phyloP scores from a whole-genome alignment of 2,329 filamentous ascomycete species.

The Calonectria multiphialidica region DNA sequence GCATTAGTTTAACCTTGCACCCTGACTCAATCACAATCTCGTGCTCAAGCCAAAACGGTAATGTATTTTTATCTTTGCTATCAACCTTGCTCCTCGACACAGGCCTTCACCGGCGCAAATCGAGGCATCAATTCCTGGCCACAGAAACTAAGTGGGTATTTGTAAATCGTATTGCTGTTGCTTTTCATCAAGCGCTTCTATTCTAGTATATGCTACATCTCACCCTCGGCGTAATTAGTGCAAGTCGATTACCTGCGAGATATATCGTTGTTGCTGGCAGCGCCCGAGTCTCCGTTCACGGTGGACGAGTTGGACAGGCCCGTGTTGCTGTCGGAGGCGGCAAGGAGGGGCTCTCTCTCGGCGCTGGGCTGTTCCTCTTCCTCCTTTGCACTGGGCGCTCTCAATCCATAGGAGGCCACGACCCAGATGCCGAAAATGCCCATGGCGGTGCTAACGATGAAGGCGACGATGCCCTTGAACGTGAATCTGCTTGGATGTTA shows the following conservation, averaged over 20 bases:
- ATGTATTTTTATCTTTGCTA: not conserved
- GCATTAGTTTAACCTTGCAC: no score
- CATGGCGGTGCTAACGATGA: conserved; percentile 78
- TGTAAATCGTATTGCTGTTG: conserved; percentile 6
- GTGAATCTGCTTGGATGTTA: conserved; percentile 65
- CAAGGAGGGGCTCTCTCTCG: conserved; percentile 40
- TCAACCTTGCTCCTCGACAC: no score
- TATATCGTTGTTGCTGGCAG: not conserved
- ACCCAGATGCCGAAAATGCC: conserved; percentile 77
- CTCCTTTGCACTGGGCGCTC: conserved; percentile 18
- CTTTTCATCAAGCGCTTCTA: conserved; percentile 5
- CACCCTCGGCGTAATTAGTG: not conserved
- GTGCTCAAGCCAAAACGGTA: not conserved
- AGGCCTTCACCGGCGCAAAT: not conserved
- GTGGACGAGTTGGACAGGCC: not conserved
- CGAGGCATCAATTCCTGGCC: not conserved
- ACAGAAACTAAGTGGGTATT: not conserved
- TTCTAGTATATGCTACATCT: not conserved
- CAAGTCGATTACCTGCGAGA: not conserved
- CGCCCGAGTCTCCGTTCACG: not conserved
- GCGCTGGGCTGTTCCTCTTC: conserved; percentile 30
- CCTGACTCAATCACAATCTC: not conserved
- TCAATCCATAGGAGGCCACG: conserved; percentile 74
- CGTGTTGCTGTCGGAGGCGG: conserved; percentile 11
- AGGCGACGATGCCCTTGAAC: conserved; percentile 76